phyloP scores from a whole-genome alignment of 495 filamentous ascomycete species.

The Symbiotaphrina buchneri region DNA sequence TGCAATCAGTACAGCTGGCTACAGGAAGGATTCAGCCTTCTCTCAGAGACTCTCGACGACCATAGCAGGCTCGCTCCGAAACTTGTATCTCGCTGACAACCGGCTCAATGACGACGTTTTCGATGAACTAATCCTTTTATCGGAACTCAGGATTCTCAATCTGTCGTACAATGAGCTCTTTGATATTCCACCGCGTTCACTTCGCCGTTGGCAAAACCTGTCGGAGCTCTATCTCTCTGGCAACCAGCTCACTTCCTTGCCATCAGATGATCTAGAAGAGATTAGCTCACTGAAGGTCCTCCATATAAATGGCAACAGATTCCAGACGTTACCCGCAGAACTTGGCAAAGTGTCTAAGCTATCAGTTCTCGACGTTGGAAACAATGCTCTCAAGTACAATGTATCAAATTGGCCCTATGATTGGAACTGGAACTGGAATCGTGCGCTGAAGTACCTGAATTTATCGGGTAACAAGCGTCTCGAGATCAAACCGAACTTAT shows the following conservation, averaged over 20 bases:
- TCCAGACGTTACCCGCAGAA: slow-evolving; percentile 88
- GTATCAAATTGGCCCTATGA: slow-evolving; percentile 98
- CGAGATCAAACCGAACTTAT: slow-evolving; percentile 78
- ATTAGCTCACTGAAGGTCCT: slow-evolving; percentile 66
- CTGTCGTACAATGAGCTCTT: slow-evolving; percentile 86
- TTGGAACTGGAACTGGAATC: slow-evolving; percentile 99
- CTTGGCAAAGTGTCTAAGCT: slow-evolving; percentile 84
- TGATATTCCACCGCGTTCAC: slow-evolving; percentile 71
- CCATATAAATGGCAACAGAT: slow-evolving; percentile 93
- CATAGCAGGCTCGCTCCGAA: slow-evolving; percentile 62
- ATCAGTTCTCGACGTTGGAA: slow-evolving; percentile 79
- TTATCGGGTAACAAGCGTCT: slow-evolving; percentile 91
- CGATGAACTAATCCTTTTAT: slow-evolving; percentile 62
- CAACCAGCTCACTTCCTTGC: slow-evolving; percentile 77
- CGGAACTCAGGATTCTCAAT: slow-evolving; percentile 75
- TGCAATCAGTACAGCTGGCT: slow-evolving; percentile 24
- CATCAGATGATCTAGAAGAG: slow-evolving; percentile 86
- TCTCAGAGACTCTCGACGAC: slow-evolving; percentile 54
- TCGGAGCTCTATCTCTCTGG: slow-evolving; percentile 88
- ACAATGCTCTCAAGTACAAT: slow-evolving; percentile 96
- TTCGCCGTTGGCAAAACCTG: slow-evolving; percentile 70
- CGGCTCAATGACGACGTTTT: slow-evolving; percentile 83
- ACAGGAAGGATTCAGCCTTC: slow-evolving; percentile 71
- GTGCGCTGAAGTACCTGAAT: slow-evolving; percentile 83
- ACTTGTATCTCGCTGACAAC: slow-evolving; percentile 84